phyloP scores from a whole-genome alignment of 73 alveolate genomes.

The Blepharisma japonicum region DNA sequence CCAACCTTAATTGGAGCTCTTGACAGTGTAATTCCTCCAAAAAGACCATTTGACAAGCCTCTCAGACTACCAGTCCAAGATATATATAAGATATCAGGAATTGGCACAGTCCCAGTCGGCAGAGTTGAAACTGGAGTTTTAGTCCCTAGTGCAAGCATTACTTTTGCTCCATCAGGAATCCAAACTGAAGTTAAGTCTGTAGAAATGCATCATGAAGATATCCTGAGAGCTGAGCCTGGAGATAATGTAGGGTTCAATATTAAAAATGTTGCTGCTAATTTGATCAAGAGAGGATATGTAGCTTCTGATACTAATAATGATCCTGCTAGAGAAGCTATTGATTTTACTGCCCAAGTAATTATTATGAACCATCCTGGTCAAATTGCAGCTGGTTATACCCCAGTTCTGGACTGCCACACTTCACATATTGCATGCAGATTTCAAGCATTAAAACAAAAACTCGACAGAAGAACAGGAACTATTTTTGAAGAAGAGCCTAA shows the following conservation, averaged over 20 bases:
- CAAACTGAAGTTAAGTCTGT: conserved; percentile 83
- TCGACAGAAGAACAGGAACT: conserved; percentile 90
- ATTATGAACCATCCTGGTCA: conserved; percentile 93
- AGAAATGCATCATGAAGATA: conserved; percentile 92
- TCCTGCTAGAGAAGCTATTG: conserved; percentile 55
- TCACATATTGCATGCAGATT: conserved; percentile 94
- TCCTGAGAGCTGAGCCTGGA: conserved; percentile 96
- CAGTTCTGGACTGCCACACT: conserved; percentile 96
- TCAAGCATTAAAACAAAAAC: conserved; percentile 65
- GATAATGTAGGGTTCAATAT: conserved; percentile 92
- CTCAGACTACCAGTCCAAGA: conserved; percentile 93
- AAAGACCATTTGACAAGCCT: conserved; percentile 91
- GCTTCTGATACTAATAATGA: conserved; percentile 71
- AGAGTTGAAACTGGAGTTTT: conserved; percentile 96
- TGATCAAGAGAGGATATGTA: conserved; percentile 76
- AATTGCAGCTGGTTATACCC: conserved; percentile 90
- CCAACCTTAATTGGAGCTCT: conserved; percentile 85
- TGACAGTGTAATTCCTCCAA: conserved; percentile 84
- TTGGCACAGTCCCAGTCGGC: conserved; percentile 95
- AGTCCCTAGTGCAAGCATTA: conserved; percentile 79
- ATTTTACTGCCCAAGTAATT: conserved; percentile 87
- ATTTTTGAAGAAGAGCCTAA: conserved; percentile 84
- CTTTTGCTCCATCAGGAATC: conserved; percentile 81
- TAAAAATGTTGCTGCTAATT: conserved; percentile 63
- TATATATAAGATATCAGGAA: conserved; percentile 90